phyloP scores from a whole-genome alignment of 2,329 filamentous ascomycete genomes.

The Ilyonectria robusta region DNA sequence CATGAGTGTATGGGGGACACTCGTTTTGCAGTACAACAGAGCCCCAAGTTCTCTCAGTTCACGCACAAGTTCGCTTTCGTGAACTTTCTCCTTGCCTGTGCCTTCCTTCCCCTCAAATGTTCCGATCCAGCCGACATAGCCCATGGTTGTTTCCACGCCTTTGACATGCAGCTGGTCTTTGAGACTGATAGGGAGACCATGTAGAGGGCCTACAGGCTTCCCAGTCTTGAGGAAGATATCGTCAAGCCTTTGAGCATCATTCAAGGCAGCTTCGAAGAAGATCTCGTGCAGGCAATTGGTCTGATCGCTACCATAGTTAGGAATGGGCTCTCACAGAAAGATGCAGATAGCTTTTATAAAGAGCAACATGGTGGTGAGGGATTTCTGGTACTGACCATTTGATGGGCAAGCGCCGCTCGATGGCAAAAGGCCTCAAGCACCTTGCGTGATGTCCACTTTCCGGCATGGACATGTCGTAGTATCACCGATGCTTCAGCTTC shows the following conservation, averaged over 20 bases:
- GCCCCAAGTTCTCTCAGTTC: constrained; percentile 64
- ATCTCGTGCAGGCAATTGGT: constrained; percentile 28
- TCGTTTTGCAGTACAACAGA: constrained; percentile 67
- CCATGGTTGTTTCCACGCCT: constrained; percentile 70
- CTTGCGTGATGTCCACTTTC: constrained; percentile 3
- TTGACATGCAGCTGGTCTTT: constrained; percentile 76
- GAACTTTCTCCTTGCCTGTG: constrained; percentile 53
- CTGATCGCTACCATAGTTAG: background rate
- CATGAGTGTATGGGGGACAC: constrained; percentile 31
- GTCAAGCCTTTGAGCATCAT: constrained; percentile 33
- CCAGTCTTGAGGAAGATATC: background rate
- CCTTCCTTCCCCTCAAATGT: constrained; percentile 53
- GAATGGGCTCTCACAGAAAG: background rate
- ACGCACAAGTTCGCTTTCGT: constrained; percentile 63
- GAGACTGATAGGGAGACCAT: constrained; percentile 33
- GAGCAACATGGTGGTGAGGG: background rate
- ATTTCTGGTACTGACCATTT: constrained; percentile 4
- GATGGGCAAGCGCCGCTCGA: constrained; percentile 11
- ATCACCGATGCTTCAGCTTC: background rate
- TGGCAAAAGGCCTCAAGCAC: constrained; percentile 17
- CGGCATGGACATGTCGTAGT: background rate
- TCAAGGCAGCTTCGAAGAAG: constrained; percentile 33
- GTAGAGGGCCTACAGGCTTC: constrained; percentile 27
- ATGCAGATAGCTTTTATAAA: background rate
- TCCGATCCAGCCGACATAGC: constrained; percentile 63